phyloP scores from a whole-genome alignment of 306 rosid genomes.

The Oxytropis ochrocephala region DNA sequence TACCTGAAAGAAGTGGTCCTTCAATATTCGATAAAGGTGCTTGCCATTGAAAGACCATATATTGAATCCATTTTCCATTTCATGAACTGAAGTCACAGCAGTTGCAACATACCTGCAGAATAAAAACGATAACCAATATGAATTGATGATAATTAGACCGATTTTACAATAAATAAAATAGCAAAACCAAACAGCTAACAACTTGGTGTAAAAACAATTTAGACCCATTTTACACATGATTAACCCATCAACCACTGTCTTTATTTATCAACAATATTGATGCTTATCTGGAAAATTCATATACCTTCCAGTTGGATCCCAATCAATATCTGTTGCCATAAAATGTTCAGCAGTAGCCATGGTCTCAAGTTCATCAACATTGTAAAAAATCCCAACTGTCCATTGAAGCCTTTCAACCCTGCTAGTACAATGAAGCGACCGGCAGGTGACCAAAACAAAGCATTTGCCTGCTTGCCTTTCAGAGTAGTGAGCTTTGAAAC shows the following conservation, averaged over 20 bases:
- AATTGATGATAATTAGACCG: background rate
- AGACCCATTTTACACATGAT: background rate
- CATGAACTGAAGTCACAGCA: constrained; percentile 86
- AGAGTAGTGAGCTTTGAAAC: constrained; percentile 73
- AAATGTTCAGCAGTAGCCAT: constrained; percentile 80
- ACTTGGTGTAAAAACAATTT: background rate
- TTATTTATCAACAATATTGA: background rate
- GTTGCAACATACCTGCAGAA: constrained; percentile 74
- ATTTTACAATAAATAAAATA: no score
- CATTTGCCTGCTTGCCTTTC: constrained; percentile 81
- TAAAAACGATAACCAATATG: background rate
- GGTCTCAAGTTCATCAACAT: constrained; percentile 54
- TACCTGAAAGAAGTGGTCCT: constrained; percentile 80
- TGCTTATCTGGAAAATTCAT: background rate
- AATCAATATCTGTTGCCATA: constrained; percentile 75
- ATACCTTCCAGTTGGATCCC: constrained; percentile 98
- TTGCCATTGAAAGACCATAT: constrained; percentile 91
- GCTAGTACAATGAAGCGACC: constrained; percentile 74
- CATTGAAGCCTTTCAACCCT: constrained; percentile 70
- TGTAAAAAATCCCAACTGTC: constrained; percentile 44
- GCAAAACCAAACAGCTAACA: background rate
- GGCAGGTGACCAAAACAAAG: constrained; percentile 82
- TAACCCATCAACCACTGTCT: background rate
- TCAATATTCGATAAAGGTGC: constrained; percentile 67
- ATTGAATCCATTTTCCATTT: constrained; percentile 95